Evolutionary conservation across 257 asterid genomes (phyloP).

Genomic region (Petrea volubilis): DNA sequence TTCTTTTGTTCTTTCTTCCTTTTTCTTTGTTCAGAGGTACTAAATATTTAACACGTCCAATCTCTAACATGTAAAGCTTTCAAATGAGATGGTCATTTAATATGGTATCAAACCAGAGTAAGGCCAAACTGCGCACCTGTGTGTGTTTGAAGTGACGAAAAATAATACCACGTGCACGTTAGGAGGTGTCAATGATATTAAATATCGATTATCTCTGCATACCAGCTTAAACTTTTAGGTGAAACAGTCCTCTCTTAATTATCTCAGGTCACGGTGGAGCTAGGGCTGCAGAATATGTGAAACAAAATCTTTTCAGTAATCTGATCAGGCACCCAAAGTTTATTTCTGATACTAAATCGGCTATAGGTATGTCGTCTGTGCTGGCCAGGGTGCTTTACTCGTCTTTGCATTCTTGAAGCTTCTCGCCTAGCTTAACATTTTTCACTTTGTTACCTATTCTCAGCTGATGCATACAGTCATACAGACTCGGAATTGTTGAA

Average conservation of each 20-base stretch:
- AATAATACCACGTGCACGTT: too few species aligned
- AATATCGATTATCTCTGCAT: not conserved
- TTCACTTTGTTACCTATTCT: slow-evolving; percentile 4
- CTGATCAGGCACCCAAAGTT: slow-evolving; percentile 84
- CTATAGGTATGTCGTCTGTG: slow-evolving; percentile 57
- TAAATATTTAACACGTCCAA: too few species aligned
- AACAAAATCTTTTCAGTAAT: slow-evolving; percentile 81
- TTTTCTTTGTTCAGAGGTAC: too few species aligned
- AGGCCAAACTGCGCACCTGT: too few species aligned
- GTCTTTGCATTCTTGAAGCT: not conserved
- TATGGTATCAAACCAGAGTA: too few species aligned
- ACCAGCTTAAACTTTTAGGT: too few species aligned
- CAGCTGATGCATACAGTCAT: slow-evolving; percentile 85
- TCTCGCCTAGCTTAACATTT: not conserved
- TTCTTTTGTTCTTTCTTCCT: too few species aligned
- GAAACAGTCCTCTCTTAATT: not conserved
- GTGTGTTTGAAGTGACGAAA: too few species aligned
- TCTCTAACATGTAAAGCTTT: too few species aligned
- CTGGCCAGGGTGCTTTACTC: not conserved
- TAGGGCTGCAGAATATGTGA: slow-evolving; percentile 91
- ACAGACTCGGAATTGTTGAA: slow-evolving; percentile 90
- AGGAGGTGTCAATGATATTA: not conserved
- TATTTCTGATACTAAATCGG: slow-evolving; percentile 84
- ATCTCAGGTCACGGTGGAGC: slow-evolving; percentile 91
- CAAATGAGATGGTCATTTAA: too few species aligned